Evolutionary conservation across 768 basidiomycete species (phyloP), one percentile per base, ranked within the genome.

Genomic region (Termitomyces sp.): DNA sequence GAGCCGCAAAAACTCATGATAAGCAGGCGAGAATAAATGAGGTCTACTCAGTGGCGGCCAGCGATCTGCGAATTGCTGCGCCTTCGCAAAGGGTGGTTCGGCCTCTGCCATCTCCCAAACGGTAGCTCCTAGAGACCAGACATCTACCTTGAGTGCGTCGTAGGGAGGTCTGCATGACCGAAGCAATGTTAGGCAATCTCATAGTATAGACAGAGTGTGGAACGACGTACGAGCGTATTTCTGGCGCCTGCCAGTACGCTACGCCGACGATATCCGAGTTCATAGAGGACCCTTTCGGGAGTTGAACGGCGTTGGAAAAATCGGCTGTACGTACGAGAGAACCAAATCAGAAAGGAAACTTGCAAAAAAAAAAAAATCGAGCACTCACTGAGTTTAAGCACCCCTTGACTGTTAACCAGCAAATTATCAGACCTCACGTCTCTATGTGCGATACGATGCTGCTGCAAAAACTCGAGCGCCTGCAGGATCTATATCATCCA

Each of bases 351-450:
- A 56, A 16, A 7, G n/a, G 20, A 18, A 20, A 4, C 7, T 41
- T 13, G 29, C n/a, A n/a, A n/a, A n/a, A n/a, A n/a, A n/a, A n/a
- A n/a, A n/a, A n/a, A 22, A 9, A 16, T 24, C 7, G 26, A 39
- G 12, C 27, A 77, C 84, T 55, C 60, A 90, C 89, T 82, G 14
- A 94, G 75, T 70, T 93, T 93, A 59, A 93, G 75, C 8, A 89
- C 68, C 1, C 91, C 91, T 9, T 79, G 70, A 44, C 72, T 76
- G 54, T 89, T 90, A 55, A 94, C 72, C 41, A 94, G 73, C 53
- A 93, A 61, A 68, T 94, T 94, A 67, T 94, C 92, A 12, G 90
- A 90, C 24, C 92, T 84, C 47, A 94, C 77, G 69, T 94, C 92
- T 31, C 92, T 82, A 70, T 94, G 92, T 2, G 88, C 90, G 44